Base-by-base conservation (phyloP, 768 basidiomycete species). In the Trametes elegans region DNA sequence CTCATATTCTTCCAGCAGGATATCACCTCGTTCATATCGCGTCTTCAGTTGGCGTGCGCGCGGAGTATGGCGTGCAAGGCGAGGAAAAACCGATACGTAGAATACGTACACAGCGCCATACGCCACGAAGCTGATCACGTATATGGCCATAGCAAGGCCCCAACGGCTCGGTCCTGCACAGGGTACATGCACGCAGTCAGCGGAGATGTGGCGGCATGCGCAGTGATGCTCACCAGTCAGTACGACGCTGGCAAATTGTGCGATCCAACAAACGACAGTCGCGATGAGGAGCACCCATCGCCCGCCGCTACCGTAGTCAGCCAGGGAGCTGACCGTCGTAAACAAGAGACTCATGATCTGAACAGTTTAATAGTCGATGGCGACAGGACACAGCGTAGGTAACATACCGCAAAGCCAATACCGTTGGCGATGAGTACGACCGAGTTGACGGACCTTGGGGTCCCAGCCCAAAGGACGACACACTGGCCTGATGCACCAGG, bases 61-160 rank as follows among this genome's bases (percentile, higher is more conserved):
- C 3, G 76, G 69, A 0, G 90, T 92, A 64, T 92, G 91, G 3
- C 88, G 79, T 0, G 91, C 90, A 2, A 93, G 79, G 7, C 88
- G 83, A 1, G 91, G 91, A 66, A 93, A 92, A 13, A 81, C 61
- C 0, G 89, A 90, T 0, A 85, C 81, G 60, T 85, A 93, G 68
- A 93, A 93, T 0, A 91, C 88, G 9, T 90, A 77, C 0, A 89
- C 89, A 3, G 88, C 89, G 0, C 88, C 88, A 57, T 90, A 92
- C 1, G 83, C 77, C 43, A 90, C 81, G 71, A 87, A 92, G 7
- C 88, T 84, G 26, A 89, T 71, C 78, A 93, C 88, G 67, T 85
- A 92, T 2, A 93, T 68, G 0, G 73, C 85, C 88, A 92, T 92
- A 0, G 85, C 87, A 3, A 78, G 71, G n/a, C 74, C 76, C 90